Evolutionary conservation across 805 yeast genomes (phyloP), one percentile per base, ranked within the genome.

Genomic region (Yueomyces sp.): DNA sequence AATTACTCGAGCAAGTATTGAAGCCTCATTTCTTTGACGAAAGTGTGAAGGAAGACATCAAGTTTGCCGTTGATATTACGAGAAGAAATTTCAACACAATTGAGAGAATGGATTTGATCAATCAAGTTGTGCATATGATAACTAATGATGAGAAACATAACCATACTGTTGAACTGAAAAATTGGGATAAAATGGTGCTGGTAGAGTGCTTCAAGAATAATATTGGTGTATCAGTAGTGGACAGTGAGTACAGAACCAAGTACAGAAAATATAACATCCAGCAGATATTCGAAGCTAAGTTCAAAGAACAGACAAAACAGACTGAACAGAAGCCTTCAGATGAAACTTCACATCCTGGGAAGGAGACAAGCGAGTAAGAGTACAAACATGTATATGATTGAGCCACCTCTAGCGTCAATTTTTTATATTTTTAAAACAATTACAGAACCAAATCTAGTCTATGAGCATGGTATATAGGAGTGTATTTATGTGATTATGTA

Each of bases 181-280:
- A 76, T 9, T 85, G 76, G 54, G 94, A 88, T 47, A 79, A 80
- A 55, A 66, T 92, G 52, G 74, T 92, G 40, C 57, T 90, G 42
- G 82, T 92, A 3, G 95, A 86, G 59, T 84, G 96, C 57, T 90
- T 81, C 65, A 90, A 88, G 65, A 82, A 77, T 49, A 83, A 84
- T 48, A 73, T 92, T 33, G 98, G 98, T 5, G 78, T 85, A 75
- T 71, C 92, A 50, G 90, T 87, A 4, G 86, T 85, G 2, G 73
- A 75, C 44, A 74, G 75, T 44, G 85, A 76, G 53, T 59, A 60
- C 34, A 43, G 50, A 40, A 77, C 74, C 27, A 64, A 69, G 49
- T 70, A 73, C 47, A 78, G 76, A 52, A 79, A 79, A 55, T 86
- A 73, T 63, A 92, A 92, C 57, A 63, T 92, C 38, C 90, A 85